A percentile compares a stretch with the other conserved stretches of the same genome.
Conservation (phyloP, 148 eudicot genomes). For the Pouteria glomerata region DNA sequence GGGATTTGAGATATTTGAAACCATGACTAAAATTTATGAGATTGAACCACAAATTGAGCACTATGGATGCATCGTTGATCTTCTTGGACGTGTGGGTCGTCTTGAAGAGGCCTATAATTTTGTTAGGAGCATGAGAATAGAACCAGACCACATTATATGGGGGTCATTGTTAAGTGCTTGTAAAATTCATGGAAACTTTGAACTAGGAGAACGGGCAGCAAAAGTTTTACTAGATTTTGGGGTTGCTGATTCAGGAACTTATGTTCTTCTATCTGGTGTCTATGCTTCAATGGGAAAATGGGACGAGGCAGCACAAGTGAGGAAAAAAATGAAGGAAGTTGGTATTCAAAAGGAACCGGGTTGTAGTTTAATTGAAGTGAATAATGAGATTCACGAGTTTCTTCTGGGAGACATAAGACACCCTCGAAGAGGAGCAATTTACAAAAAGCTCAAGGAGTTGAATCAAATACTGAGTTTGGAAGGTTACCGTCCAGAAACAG, state of each 20-base stretch:
- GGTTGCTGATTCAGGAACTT: not conserved
- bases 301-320: not conserved
- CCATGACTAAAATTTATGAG: not conserved
- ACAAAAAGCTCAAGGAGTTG: not conserved
- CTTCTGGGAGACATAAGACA: not conserved
- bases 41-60: not conserved
- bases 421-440: not conserved
- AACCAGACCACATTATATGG: not conserved
- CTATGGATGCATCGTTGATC: constrained; percentile 7
- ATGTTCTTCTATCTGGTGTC: not conserved
- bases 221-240: not conserved
- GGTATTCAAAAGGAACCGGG: constrained; percentile 2
- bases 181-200: not conserved
- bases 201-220: not conserved
- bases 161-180: not conserved
- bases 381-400: constrained; percentile 6
- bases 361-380: constrained; percentile 8
- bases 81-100: not conserved
- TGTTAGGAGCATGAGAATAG: not conserved
- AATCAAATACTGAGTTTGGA: not conserved
- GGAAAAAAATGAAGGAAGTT: not conserved
- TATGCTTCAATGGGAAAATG: not conserved
- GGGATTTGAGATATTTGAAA: not conserved
- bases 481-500: constrained; percentile 1
- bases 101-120: constrained; percentile 3